Evolutionary conservation across 2,329 filamentous ascomycete genomes (phyloP).

Genomic region (Phaeosphaeria sp.): DNA sequence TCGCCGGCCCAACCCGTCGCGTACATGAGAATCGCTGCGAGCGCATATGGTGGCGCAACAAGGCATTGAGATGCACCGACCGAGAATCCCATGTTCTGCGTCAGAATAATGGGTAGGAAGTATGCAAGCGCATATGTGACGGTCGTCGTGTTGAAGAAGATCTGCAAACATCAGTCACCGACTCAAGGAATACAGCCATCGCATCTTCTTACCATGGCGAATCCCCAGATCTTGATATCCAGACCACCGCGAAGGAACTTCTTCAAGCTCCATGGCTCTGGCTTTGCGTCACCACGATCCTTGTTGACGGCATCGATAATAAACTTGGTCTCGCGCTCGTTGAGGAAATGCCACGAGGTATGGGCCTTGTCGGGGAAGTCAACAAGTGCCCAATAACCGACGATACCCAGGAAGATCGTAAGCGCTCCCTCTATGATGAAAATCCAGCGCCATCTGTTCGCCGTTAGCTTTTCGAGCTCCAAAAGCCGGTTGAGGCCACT

Average conservation of each 20-base stretch:
- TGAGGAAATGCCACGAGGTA: conserved; percentile 54
- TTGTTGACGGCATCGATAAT: conserved; percentile 60
- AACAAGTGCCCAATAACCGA: conserved; percentile 53
- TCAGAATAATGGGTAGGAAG: conserved; percentile 79
- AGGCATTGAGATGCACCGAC: conserved; percentile 72
- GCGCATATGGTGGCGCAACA: conserved; percentile 58
- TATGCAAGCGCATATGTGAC: conserved; percentile 79
- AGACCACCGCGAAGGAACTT: conserved; percentile 57
- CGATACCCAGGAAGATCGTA: conserved; percentile 50
- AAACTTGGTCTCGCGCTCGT: conserved; percentile 54
- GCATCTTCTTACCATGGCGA: conserved; percentile 49
- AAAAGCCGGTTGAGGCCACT: conserved; percentile 10
- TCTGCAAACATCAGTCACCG: conserved; percentile 31
- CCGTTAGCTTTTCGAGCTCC: not conserved
- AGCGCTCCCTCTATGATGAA: conserved; percentile 54
- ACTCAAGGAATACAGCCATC: not conserved
- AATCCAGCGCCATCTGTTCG: conserved; percentile 51
- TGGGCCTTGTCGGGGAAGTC: conserved; percentile 56
- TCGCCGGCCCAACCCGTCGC: conserved; percentile 70
- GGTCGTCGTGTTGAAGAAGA: conserved; percentile 70
- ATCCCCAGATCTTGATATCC: conserved; percentile 64
- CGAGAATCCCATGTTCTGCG: conserved; percentile 67
- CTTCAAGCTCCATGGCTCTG: conserved; percentile 55
- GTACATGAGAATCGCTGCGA: conserved; percentile 53
- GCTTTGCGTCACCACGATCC: conserved; percentile 60